A percentile compares a stretch with the other conserved stretches of the same genome.
These are phyloP conservation scores for Epichloe elymi DNA, from an alignment of 2,329 filamentous ascomycete genomes.

Conservation along the genomic window DNA sequence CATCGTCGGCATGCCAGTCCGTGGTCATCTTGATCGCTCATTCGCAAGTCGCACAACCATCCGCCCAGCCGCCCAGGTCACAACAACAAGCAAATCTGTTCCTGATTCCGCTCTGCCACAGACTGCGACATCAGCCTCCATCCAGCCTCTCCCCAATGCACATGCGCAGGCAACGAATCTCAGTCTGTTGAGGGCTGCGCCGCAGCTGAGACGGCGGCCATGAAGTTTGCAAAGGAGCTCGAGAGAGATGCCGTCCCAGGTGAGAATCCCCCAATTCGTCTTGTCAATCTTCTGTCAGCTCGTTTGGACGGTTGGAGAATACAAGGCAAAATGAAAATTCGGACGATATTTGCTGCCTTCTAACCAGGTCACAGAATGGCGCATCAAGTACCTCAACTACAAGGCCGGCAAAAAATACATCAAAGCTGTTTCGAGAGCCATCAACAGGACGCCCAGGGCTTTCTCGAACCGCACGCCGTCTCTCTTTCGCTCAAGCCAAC, in stretches of 20 bases:
- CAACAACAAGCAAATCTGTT: too few relatives aligned
- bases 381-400: conserved; percentile 87
- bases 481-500: conserved; percentile 14
- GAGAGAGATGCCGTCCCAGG: conserved; percentile 54
- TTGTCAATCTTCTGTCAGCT: background rate
- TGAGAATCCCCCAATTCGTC: conserved; percentile 13
- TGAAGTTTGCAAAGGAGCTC: conserved; percentile 11
- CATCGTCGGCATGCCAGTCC: too few relatives aligned
- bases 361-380: conserved; percentile 52
- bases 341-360: background rate
- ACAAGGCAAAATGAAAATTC: background rate
- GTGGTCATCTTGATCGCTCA: too few relatives aligned
- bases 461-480: conserved; percentile 20
- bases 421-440: conserved; percentile 65
- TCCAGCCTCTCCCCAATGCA: too few relatives aligned
- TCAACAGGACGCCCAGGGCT: conserved; percentile 43
- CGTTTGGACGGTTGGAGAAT: too few relatives aligned
- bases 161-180: background rate
- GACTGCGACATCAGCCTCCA: too few relatives aligned
- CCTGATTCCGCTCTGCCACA: too few relatives aligned
- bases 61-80: too few relatives aligned
- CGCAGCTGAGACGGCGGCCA: conserved; percentile 5
- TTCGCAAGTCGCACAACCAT: too few relatives aligned
- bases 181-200: conserved; percentile 3
- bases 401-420: conserved; percentile 91